Conservation (phyloP, 2,329 filamentous ascomycete species). For the Neofusicoccum sp. region DNA sequence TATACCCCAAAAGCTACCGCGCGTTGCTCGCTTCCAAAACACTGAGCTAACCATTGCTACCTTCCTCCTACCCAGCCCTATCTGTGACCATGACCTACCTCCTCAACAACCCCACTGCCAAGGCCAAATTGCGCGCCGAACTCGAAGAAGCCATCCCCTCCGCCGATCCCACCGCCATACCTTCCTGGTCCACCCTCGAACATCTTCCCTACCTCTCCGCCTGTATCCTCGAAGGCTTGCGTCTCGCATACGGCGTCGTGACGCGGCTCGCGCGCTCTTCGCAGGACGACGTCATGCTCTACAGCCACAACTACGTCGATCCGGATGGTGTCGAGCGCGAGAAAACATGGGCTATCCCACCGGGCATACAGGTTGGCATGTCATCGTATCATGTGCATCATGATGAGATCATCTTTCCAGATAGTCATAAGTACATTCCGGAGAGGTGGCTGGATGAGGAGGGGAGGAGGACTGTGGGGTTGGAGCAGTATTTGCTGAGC, state of each 20-base stretch:
- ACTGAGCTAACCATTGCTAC: not conserved
- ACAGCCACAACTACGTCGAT: not conserved
- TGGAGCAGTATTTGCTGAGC: conserved; percentile 23
- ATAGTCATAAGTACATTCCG: conserved; percentile 31
- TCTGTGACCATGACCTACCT: conserved; percentile 34
- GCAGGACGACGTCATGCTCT: conserved; percentile 13
- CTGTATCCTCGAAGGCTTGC: conserved; percentile 33
- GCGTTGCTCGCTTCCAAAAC: not conserved
- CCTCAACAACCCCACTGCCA: conserved; percentile 29
- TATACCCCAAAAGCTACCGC: too few species aligned
- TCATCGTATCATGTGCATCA: conserved; percentile 21
- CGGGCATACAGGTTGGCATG: conserved; percentile 24
- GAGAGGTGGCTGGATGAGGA: conserved; percentile 28
- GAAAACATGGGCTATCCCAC: conserved; percentile 17
- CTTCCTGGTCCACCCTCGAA: conserved; percentile 15
- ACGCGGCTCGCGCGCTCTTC: conserved; percentile 30
- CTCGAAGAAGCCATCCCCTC: conserved; percentile 30
- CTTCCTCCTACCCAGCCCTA: conserved; percentile 32
- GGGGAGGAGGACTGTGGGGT: not conserved
- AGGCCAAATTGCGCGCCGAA: conserved; percentile 31
- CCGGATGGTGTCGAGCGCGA: not conserved
- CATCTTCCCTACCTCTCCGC: conserved; percentile 23
- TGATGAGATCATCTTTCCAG: conserved; percentile 30
- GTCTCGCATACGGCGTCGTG: conserved; percentile 44
- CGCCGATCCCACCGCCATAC: not conserved